phyloP scores from a whole-genome alignment of 1,284 basidiomycete genomes.

The Pulchroboletus neoregius region DNA sequence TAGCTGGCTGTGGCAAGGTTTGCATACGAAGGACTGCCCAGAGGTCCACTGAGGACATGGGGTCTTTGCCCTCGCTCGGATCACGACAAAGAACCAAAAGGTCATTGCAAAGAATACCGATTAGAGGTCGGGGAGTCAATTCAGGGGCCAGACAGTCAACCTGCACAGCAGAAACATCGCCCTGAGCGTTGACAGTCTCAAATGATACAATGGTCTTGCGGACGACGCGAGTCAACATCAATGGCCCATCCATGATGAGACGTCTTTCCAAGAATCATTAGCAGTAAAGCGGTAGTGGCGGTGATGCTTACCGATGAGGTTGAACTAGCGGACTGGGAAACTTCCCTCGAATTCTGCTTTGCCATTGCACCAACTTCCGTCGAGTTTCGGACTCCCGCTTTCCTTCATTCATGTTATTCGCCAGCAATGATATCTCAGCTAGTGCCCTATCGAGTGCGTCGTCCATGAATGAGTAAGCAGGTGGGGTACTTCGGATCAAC shows the following conservation, averaged over 20 bases:
- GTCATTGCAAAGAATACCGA: constrained; percentile 88
- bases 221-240: constrained; percentile 84
- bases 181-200: constrained; percentile 74
- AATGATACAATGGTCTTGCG: constrained; percentile 84
- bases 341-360: constrained; percentile 82
- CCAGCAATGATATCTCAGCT: constrained; percentile 79
- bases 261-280: constrained; percentile 45
- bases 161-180: constrained; percentile 75
- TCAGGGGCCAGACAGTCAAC: constrained; percentile 87
- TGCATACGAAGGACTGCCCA: constrained; percentile 94
- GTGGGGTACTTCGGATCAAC: constrained; percentile 79
- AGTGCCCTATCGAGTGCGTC: constrained; percentile 86
- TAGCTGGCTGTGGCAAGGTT: constrained; percentile 83
- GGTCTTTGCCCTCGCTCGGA: constrained; percentile 72
- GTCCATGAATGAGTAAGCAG: constrained; percentile 62
- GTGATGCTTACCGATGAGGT: constrained; percentile 74
- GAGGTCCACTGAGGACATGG: constrained; percentile 71
- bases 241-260: constrained; percentile 82
- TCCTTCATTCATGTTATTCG: constrained; percentile 94
- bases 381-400: constrained; percentile 92
- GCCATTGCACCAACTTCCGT: constrained; percentile 88
- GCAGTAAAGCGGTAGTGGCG: constrained; percentile 2
- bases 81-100: constrained; percentile 86
- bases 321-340: constrained; percentile 97
- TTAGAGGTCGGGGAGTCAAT: constrained; percentile 66